Evolutionary conservation across 805 yeast species (phyloP), one percentile per base, ranked within the genome.

Genomic region (Sugiyamaella valdiviana): DNA sequence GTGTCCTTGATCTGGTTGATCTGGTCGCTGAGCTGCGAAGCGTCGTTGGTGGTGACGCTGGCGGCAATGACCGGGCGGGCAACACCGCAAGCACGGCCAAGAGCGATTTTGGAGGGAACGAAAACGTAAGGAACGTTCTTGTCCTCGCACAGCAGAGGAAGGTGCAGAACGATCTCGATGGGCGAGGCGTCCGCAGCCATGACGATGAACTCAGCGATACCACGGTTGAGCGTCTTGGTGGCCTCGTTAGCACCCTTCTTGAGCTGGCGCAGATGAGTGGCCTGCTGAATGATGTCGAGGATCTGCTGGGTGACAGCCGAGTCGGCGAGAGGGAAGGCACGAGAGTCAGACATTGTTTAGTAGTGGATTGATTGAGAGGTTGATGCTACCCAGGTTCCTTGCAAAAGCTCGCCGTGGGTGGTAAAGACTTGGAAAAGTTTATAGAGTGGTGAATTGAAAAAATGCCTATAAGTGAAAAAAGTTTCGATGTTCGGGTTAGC

Each of bases 181-280:
- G 99, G 99, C 75, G 90, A 96, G 64, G 99, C 89, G 70, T 93
- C 99, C 63, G 99, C 99, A 59, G 99, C 99, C 97, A 93, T 88
- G 76, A 91, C 87, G 72, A 91, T 90, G 79, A 91, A 91, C 77
- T 91, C 99, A 64, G 97, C 86, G 66, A 91, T 91, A 83, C 99
- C 99, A 79, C 98, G 86, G 85, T 91, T 91, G 75, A 91, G 80
- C 63, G 97, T 91, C 80, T 91, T 91, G 75, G 97, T 93, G 66
- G 98, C 95, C 77, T 93, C 99, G 72, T 93, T 93, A 62, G 99
- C 99, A 74, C 99, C 99, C 74, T 93, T 93, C 81, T 93, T 93
- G 73, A 93, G 82, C 76, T 93, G 99, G 79, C 98, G 89, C 70
- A 93, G 80, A 76, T 85, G 89, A 65, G 95, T 90, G 54, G 97